These are phyloP conservation scores for Stephania yunnanensis DNA, from an alignment of 164 flowering plant genomes.

Conservation along the genomic window DNA sequence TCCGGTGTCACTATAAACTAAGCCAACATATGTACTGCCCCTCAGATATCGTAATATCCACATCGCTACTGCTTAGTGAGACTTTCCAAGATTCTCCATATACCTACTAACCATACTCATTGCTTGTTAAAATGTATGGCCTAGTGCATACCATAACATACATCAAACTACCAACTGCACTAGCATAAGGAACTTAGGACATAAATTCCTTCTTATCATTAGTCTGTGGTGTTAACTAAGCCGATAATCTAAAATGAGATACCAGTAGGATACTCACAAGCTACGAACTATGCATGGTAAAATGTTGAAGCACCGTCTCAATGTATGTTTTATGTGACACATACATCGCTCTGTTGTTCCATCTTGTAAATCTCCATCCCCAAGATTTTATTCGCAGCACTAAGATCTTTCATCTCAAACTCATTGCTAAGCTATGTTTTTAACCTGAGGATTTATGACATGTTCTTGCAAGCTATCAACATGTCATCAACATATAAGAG, in stretches of 20 bases:
- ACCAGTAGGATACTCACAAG: not conserved
- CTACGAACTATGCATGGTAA: constrained; percentile 3
- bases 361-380: no score
- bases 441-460: not conserved
- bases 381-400: no score
- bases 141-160: constrained; percentile 2
- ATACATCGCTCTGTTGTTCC: not conserved
- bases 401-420: not conserved
- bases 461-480: constrained; percentile 8
- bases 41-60: not conserved
- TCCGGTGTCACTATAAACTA: no score
- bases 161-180: constrained; percentile 9
- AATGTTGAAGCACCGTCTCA: not conserved
- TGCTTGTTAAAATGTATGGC: not conserved
- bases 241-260: no score
- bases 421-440: not conserved
- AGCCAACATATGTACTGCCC: not conserved
- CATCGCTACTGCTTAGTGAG: not conserved
- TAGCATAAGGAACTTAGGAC: constrained; percentile 11
- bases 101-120: constrained; percentile 5
- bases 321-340: not conserved
- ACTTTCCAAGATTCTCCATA: constrained; percentile 1
- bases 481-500: not conserved
- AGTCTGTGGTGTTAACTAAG: not conserved
- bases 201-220: constrained; percentile 1